Evolutionary conservation across 2,329 filamentous ascomycete species (phyloP).

Genomic region (Ophiostoma pallidulum): DNA sequence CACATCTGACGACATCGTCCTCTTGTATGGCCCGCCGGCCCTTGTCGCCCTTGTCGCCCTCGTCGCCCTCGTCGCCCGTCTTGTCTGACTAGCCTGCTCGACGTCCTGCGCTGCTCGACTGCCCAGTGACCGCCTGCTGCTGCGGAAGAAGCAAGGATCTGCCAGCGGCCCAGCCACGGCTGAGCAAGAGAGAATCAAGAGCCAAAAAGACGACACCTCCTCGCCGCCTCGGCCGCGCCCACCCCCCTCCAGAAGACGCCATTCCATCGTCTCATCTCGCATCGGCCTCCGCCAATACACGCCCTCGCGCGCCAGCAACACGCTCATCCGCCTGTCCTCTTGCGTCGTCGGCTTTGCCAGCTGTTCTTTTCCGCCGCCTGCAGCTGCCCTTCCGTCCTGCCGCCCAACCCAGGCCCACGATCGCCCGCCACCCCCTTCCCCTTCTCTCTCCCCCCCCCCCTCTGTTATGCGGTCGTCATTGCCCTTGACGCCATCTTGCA

Average conservation of each 20-base stretch:
- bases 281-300: too few relatives aligned
- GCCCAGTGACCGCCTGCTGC: not conserved
- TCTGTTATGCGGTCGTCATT: not conserved
- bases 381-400: too few relatives aligned
- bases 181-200: not conserved
- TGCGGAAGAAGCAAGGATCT: not conserved
- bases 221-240: not conserved
- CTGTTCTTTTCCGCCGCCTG: too few relatives aligned
- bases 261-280: slow-evolving; percentile 13
- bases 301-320: not conserved
- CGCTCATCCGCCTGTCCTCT: slow-evolving; percentile 2
- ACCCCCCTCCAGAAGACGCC: slow-evolving; percentile 8
- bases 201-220: not conserved
- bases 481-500: not conserved
- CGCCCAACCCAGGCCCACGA: too few relatives aligned
- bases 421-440: too few relatives aligned
- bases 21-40: slow-evolving; percentile 9
- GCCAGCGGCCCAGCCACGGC: too few relatives aligned
- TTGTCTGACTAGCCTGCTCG: not conserved
- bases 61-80: too few relatives aligned
- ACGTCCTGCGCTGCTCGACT: too few relatives aligned
- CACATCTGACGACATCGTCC: slow-evolving; percentile 11
- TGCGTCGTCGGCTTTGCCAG: slow-evolving; percentile 6
- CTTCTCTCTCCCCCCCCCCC: not conserved
- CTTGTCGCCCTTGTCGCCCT: slow-evolving; percentile 5